Percentiles rank a stretch among this genome's conserved stretches.
Conservation (phyloP, 106 monocot species). For the Acorus gramineus region DNA sequence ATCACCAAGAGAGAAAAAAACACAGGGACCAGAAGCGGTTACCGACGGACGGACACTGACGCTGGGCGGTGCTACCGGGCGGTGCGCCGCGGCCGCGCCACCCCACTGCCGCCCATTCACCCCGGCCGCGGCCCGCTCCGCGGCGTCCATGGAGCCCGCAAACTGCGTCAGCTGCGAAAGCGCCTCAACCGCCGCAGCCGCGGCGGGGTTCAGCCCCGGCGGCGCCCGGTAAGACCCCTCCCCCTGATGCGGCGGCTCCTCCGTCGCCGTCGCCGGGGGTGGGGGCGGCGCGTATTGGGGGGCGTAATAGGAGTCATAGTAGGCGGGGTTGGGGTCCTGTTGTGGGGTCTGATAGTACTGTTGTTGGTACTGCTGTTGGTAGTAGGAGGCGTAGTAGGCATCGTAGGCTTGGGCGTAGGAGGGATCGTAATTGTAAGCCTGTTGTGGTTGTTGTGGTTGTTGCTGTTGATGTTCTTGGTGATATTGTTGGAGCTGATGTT, state of each 20-base stretch:
- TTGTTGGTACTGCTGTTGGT: not conserved
- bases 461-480: no score
- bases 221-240: constrained; percentile 1
- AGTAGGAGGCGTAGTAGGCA: constrained; percentile 9
- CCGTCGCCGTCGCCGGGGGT: constrained; percentile 1
- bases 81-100: not conserved
- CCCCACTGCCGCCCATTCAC: constrained; percentile 2
- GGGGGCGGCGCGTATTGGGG: constrained; percentile 2
- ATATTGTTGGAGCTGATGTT: no score
- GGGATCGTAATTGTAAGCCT: constrained; percentile 8
- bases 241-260: not conserved
- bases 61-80: no score
- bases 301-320: constrained; percentile 4
- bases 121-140: constrained; percentile 9
- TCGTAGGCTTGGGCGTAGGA: constrained; percentile 14
- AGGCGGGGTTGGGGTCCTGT: not conserved
- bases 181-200: constrained; percentile 16
- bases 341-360: constrained; percentile 1
- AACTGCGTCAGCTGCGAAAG: constrained; percentile 23
- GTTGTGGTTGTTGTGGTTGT: no score
- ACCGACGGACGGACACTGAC: no score
- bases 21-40: no score
- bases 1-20: no score
- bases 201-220: constrained; percentile 6
- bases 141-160: constrained; percentile 16